phyloP scores from a whole-genome alignment of 768 basidiomycete genomes.

The Agrocybe pediades region DNA sequence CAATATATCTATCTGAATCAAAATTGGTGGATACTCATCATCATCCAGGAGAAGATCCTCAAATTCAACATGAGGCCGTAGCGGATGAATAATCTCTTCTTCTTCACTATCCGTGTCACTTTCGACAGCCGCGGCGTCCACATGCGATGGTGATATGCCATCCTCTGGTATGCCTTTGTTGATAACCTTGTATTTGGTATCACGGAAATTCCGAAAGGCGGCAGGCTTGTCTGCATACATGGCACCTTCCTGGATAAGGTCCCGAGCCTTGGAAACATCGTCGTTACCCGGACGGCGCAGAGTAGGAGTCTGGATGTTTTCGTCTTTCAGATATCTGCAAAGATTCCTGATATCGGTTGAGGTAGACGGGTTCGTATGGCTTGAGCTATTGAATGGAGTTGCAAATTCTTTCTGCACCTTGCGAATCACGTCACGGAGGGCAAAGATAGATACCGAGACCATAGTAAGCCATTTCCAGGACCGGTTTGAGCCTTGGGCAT shows the following conservation, averaged over 20 bases:
- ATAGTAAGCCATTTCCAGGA: conserved; percentile 18
- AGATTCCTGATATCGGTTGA: conserved; percentile 3
- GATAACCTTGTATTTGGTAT: not conserved
- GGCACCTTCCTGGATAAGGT: conserved; percentile 10
- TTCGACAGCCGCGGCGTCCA: too few relatives aligned
- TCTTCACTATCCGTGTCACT: too few relatives aligned
- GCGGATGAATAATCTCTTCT: too few relatives aligned
- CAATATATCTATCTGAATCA: not conserved
- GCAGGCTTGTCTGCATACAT: conserved; percentile 8
- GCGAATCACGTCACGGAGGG: conserved; percentile 15
- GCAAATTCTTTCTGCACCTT: conserved; percentile 11
- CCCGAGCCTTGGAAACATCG: not conserved
- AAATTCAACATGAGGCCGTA: not conserved
- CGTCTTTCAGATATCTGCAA: conserved; percentile 4
- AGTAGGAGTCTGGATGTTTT: conserved; percentile 1
- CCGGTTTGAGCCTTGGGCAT: conserved; percentile 16
- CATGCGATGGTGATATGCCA: too few relatives aligned
- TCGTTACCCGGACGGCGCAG: conserved; percentile 4
- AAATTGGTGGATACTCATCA: conserved; percentile 2
- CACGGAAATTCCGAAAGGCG: conserved; percentile 12
- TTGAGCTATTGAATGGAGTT: conserved; percentile 15
- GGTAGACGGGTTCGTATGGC: conserved; percentile 14
- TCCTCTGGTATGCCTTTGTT: not conserved
- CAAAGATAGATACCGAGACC: conserved; percentile 18
- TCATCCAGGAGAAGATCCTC: conserved; percentile 5